Conservation (phyloP, 139 green algal species). For the Coelastrella sp. region DNA sequence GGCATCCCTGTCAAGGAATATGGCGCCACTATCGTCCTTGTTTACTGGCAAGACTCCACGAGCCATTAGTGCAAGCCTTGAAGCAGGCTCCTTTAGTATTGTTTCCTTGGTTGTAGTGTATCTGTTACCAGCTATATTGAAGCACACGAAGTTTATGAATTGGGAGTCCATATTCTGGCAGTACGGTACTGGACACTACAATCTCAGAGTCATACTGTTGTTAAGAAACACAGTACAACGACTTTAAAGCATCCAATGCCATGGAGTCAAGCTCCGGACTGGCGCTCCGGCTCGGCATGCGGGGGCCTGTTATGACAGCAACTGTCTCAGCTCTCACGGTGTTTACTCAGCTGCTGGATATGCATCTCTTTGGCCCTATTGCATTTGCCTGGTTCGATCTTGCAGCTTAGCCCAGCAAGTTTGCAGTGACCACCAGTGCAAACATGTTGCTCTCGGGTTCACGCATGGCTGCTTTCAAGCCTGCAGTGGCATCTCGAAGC, state of each 20-base stretch:
- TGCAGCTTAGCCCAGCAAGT: too few relatives aligned
- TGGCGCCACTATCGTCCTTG: conserved; percentile 26
- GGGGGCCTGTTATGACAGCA: neutral
- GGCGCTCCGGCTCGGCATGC: too few relatives aligned
- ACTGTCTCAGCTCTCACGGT: neutral
- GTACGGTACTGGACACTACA: neutral
- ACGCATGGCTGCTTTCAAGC: neutral
- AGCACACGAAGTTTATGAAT: conserved; percentile 27
- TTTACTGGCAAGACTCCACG: conserved; percentile 45
- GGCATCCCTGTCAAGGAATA: conserved; percentile 55
- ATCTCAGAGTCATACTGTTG: neutral
- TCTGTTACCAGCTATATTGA: conserved; percentile 47
- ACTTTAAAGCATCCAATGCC: too few relatives aligned
- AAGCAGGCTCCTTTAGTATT: conserved; percentile 45
- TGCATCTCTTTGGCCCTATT: too few relatives aligned
- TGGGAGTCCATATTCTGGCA: conserved; percentile 1
- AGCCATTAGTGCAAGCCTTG: conserved; percentile 45
- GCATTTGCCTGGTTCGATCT: too few relatives aligned
- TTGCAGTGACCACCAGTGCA: neutral
- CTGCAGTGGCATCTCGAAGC: neutral
- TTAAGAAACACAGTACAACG: too few relatives aligned
- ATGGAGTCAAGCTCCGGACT: too few relatives aligned
- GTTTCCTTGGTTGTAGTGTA: conserved; percentile 55
- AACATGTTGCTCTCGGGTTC: conserved; percentile 5
- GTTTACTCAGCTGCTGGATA: too few relatives aligned